Base-by-base conservation (phyloP, 2,329 filamentous ascomycete species). In the Cytospora chrysosperma region DNA sequence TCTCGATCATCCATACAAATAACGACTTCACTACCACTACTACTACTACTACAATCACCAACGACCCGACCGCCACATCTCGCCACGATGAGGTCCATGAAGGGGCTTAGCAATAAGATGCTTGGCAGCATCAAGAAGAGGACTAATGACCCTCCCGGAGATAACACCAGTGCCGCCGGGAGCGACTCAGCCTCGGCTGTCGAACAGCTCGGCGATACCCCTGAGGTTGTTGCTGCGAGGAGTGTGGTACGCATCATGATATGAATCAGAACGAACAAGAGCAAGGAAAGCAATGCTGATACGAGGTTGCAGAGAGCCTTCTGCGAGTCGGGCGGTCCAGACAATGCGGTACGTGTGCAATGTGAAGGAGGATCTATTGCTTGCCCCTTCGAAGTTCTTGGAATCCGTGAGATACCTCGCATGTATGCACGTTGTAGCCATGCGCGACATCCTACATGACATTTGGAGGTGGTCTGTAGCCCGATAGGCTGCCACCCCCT, bases 291-390 rank as follows among this genome's bases (percentile, higher is more conserved):
- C 9, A 32, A 24, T 61, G 58, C 71, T 70, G 52, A 69, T 67
- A 57, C 26, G 56, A 34, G 37, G 50, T 43, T 34, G 66, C 73
- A 93, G 91, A 90, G 83, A 81, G 82, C 86, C 52, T 96, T 96
- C 74, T 96, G 92, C 81, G 89, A 94, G 77, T 89, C 90, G 56
- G 87, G 85, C 67, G 82, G 84, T 59, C 79, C 84, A 63, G 83
- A 85, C 72, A 78, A 81, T 68, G 76, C 82, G 69, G 82, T 86
- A 82, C 64, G 77, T 78, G 8, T 43, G 26, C 28, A 47, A n/a
- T 40, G 19, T 40, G 27, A n/a, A 21, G 19, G 40, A 43, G 21
- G 7, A 21, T 43, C 6, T 21, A 2, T 43, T 10, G 40, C 4
- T 43, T n/a, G 21, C 40, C 40, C 8, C 19, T 21, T 43, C 40